Base-by-base conservation (phyloP, 148 eudicot genomes). In the Tetragonia tetragonoides region DNA sequence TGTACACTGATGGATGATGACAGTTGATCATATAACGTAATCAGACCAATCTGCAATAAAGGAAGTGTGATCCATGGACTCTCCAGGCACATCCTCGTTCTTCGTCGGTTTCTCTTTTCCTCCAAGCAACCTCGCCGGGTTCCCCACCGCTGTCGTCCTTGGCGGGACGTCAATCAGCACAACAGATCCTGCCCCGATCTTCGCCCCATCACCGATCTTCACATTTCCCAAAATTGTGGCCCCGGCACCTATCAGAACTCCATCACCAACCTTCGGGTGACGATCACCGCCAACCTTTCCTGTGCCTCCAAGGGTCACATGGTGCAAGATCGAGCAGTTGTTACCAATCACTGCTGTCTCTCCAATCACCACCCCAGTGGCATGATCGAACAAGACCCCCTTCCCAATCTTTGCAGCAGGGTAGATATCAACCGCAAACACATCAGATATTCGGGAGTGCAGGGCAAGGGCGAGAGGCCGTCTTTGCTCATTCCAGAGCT, bases 361-460 rank as follows among this genome's bases (percentile, higher is more conserved):
- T 14, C 94, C 94, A n/a, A 90, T 73, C 11, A 90, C 94, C 0
- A 90, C 89, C 34, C 94, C 94, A 0, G 92, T 90, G 3, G 94
- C 94, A 74, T 90, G 94, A 46, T 90, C 92, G 21, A 90, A 89
- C n/a, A 90, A 82, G 66, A 90, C 86, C 23, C 88, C 90, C 38
- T 82, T 82, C 4, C 94, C 94, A 17, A 90, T 82, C 40, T 46
- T 84, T 8, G 92, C 94, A 3, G 86, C 92, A 0, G 94, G 94
- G 79, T 90, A 92, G 70, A 90, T 90, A 44, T 90, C 94, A 1
- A 90, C 92, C 24, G 87, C 80, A 68, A 90, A 90, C 0, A 89
- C 94, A 12, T 90, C 92, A 9, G 90, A 81, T 14, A 90, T 75
- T 23, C 92, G 82, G 6, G 88, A 79, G 66, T 90, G 90, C 21